Evolutionary conservation across 2,329 filamentous ascomycete genomes (phyloP), one percentile per base, ranked within the genome.

Genomic region (Bipolaris gigantea): DNA sequence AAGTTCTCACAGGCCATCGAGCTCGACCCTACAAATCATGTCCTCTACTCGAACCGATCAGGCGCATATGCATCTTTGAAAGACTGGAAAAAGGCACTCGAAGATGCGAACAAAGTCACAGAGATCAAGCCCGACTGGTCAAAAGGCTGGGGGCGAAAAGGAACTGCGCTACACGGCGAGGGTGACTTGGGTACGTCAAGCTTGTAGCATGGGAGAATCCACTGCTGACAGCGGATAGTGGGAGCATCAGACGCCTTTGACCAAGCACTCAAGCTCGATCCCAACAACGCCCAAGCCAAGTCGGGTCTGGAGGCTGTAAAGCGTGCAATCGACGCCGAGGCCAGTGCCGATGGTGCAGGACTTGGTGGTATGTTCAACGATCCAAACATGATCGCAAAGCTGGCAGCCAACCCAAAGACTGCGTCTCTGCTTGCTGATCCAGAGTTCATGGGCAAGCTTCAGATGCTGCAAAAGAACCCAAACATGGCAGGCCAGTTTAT

Each of bases 91-190:
- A 84, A 88, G 64, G 94, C 94, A 18, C 80, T 97, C 23, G 83
- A 89, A 60, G 94, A 99, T 81, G 94, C 94, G 53, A 88, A 88
- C 72, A 97, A 97, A 83, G 94, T 91, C 3, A 95, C 89, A 50
- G 85, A 96, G 77, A 81, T 99, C 75, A 97, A 99, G 82, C 89
- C 93, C 11, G 94, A 97, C 81, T 99, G 94, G 94, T 87, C 91
- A 56, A 97, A 97, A 79, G 94, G 94, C 63, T 97, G 91, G 89
- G 88, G 89, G 55, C 87, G 94, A 57, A 97, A 97, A 76, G 94
- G 93, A 63, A 88, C 92, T 60, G 94, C 94, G 51, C 82, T 92
- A 32, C 94, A 96, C 75, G 94, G 94, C 41, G 80, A 87, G 56
- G 90, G 92, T 47, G 91, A 99, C 73, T 82, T 97, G 19, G 67